Evolutionary conservation across 163 green algal genomes (phyloP), one percentile per base, ranked within the genome.

Genomic region (Chlorella variabilis): DNA sequence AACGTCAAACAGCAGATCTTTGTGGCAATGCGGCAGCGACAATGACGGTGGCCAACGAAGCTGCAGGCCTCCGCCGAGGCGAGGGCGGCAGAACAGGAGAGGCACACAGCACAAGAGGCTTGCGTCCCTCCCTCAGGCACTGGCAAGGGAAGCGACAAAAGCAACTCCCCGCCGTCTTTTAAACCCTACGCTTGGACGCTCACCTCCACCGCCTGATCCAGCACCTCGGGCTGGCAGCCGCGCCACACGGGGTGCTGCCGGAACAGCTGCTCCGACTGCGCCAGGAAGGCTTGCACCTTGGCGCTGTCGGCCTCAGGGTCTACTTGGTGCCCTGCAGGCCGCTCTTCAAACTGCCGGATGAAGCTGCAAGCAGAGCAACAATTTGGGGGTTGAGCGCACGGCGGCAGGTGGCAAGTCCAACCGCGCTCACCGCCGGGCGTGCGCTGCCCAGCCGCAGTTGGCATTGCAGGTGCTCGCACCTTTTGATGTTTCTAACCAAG

Each of bases 401-500:
- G n/a, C n/a, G n/a, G n/a, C n/a, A n/a, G n/a, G n/a, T n/a, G n/a
- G n/a, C n/a, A n/a, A n/a, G n/a, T n/a, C n/a, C n/a, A n/a, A n/a
- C n/a, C n/a, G n/a, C n/a, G n/a, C n/a, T n/a, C n/a, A n/a, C n/a
- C n/a, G n/a, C n/a, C n/a, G n/a, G n/a, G n/a, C n/a, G n/a, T n/a
- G n/a, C n/a, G n/a, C n/a, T n/a, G n/a, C n/a, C n/a, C n/a, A n/a
- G n/a, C n/a, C n/a, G n/a, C n/a, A n/a, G n/a, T n/a, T n/a, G n/a
- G 62, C 33, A 70, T 3, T 49, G 38, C 65, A 36, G 8, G 7
- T 2, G 27, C 1, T 29, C 90, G 77, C 73, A 95, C 93, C 83
- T 88, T 69, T 98, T 98, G 68, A 98, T 97, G 67, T 59, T 90
- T 0, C 90, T 83, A 3, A 98, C 95, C 0, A 98, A 88, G 78